Base-by-base conservation (phyloP, 1,284 basidiomycete species). In the Lentinula novae-zelandiae region DNA sequence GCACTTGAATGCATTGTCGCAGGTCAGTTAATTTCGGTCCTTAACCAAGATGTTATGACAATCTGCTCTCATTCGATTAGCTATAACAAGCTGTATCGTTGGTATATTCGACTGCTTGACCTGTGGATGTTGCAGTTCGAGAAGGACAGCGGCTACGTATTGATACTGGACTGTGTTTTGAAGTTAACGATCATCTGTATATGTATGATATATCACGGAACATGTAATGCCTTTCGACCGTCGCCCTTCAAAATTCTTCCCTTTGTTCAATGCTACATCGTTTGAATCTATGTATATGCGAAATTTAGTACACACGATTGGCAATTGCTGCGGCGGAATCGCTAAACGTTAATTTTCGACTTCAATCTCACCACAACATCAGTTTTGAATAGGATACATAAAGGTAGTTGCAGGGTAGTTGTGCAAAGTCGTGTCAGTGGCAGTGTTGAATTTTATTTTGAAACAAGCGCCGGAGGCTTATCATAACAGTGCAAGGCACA, bases 1-100 rank as follows among this genome's bases (percentile, higher is more conserved):
- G 77, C 75, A 51, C 52, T 82, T 36, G 78, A 79, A 66, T 81
- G 78, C 57, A 75, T 81, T 20, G 71, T 81, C 40, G 73, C 68
- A 51, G 72, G 80, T 80, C 55, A 56, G 75, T 22, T 54, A 15
- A 9, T 40, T 38, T 34, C 7, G 20, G 15, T 42, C 17, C 22
- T 7, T 46, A 8, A 53, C 6, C 52, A 40, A 38, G 13, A 10
- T 34, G 3, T 55, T 44, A 20, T 55, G 53, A 15, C 40, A 55
- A 27, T 3, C 22, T 22, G 22, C 22, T 22, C 2, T 22, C 22
- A 22, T 22, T 44, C 31, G 13, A n/a, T 57, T 63, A 75, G 75
- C 69, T 0, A 75, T 80, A 40, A 69, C 72, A 3, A 72, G 72
- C 20, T 74, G 66, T 59, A 60, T 78, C 31, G 71, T 72, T 7